Conservation (phyloP, 1,284 basidiomycete species). For the Marasmius tenuissimus region DNA sequence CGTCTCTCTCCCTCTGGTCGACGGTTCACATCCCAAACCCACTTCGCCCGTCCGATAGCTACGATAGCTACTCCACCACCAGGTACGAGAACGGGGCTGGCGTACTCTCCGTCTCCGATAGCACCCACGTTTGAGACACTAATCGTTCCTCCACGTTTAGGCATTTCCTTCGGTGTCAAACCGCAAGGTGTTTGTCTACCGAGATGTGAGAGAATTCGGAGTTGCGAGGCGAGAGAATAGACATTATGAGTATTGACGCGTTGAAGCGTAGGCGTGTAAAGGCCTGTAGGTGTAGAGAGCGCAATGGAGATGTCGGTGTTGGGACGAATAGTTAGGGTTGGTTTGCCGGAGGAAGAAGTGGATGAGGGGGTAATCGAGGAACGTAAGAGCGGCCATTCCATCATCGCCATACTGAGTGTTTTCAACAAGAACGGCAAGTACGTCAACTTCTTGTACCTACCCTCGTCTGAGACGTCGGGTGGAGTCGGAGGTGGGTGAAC, state of each 20-base stretch:
- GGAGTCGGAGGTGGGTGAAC: slow-evolving; percentile 32
- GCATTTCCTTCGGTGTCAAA: slow-evolving; percentile 65
- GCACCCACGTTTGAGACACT: slow-evolving; percentile 89
- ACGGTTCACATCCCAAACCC: slow-evolving; percentile 71
- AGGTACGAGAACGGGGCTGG: slow-evolving; percentile 80
- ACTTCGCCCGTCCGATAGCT: slow-evolving; percentile 82
- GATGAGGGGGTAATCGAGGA: slow-evolving; percentile 58
- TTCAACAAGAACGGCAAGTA: slow-evolving; percentile 89
- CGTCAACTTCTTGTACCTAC: slow-evolving; percentile 68
- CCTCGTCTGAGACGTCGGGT: slow-evolving; percentile 40
- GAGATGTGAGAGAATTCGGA: slow-evolving; percentile 63
- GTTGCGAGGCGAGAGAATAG: slow-evolving; percentile 63
- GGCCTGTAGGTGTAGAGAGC: slow-evolving; percentile 79
- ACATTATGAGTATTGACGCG: slow-evolving; percentile 59
- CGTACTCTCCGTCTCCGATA: slow-evolving; percentile 71
- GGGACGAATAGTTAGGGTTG: slow-evolving; percentile 68
- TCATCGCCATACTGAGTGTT: slow-evolving; percentile 77
- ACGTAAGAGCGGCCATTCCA: slow-evolving; percentile 83
- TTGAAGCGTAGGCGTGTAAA: slow-evolving; percentile 86
- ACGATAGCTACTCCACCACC: slow-evolving; percentile 92
- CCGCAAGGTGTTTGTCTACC: slow-evolving; percentile 67
- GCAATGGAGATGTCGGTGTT: slow-evolving; percentile 75
- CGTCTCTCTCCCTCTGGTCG: slow-evolving; percentile 52
- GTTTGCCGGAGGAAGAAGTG: slow-evolving; percentile 38
- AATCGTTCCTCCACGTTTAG: slow-evolving; percentile 71